Evolutionary conservation across 768 basidiomycete species (phyloP).

Genomic region (Lyophyllum semitale): DNA sequence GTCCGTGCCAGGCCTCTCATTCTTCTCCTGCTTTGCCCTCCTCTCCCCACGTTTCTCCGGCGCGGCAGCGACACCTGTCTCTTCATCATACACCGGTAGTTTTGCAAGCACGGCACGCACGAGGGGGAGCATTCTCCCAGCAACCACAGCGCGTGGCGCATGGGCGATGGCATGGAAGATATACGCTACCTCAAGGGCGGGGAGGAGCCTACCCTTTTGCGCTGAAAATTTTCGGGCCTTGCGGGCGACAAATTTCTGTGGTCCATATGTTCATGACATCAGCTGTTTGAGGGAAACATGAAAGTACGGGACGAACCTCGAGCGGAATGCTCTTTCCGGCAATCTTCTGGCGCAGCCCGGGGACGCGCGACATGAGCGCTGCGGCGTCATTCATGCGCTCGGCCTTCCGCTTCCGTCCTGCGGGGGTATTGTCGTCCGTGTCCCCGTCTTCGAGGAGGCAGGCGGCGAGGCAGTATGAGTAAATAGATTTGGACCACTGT

Average conservation of each 20-base stretch:
- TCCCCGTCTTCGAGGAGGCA: constrained; percentile 62
- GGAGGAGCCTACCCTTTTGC: constrained; percentile 68
- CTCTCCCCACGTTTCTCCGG: constrained; percentile 5
- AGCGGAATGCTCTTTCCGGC: constrained; percentile 65
- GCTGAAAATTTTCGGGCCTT: constrained; percentile 83
- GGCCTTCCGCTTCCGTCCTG: too few relatives aligned
- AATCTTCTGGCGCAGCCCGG: constrained; percentile 79
- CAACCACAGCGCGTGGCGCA: constrained; percentile 67
- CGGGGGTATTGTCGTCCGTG: too few relatives aligned
- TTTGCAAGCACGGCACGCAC: constrained; percentile 50
- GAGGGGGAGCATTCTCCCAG: constrained; percentile 65
- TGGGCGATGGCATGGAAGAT: constrained; percentile 76
- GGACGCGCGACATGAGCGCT: constrained; percentile 71
- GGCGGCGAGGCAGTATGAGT: constrained; percentile 75
- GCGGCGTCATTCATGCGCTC: constrained; percentile 59
- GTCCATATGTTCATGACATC: not conserved
- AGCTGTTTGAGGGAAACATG: not conserved
- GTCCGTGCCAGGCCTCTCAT: constrained; percentile 28
- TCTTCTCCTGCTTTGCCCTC: constrained; percentile 10
- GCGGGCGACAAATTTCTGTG: constrained; percentile 82
- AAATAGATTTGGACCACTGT: constrained; percentile 76
- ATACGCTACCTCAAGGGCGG: constrained; percentile 88
- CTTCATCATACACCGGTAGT: constrained; percentile 30
- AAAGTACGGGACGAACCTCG: constrained; percentile 38
- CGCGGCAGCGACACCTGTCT: not conserved